Evolutionary conservation across 2,329 filamentous ascomycete genomes (phyloP).

Genomic region (Alternaria atra): DNA sequence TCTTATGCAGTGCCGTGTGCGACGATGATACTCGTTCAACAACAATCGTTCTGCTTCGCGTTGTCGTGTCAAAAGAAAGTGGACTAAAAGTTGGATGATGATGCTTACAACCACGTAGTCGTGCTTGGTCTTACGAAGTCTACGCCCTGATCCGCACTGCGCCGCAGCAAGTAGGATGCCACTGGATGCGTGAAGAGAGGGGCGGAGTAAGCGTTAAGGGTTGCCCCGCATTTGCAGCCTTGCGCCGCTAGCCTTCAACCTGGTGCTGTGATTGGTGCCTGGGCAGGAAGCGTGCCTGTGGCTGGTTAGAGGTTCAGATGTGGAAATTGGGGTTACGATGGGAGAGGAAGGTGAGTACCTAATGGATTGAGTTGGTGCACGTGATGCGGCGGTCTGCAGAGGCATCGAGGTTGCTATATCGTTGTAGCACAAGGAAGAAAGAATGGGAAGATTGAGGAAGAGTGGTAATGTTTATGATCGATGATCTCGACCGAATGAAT

Average conservation of each 20-base stretch:
- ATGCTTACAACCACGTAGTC: conserved; percentile 2
- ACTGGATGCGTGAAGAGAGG: not conserved
- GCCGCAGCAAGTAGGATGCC: conserved; percentile 1
- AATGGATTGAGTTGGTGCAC: not conserved
- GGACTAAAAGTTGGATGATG: not conserved
- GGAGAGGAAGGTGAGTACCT: conserved; percentile 4
- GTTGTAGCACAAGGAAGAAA: no score
- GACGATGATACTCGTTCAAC: not conserved
- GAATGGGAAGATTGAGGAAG: not conserved
- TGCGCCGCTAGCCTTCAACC: not conserved
- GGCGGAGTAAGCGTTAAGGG: not conserved
- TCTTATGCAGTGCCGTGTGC: not conserved
- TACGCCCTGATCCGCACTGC: conserved; percentile 2
- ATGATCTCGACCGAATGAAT: not conserved
- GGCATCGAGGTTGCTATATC: not conserved
- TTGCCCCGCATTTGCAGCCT: conserved; percentile 4
- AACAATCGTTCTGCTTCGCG: not conserved
- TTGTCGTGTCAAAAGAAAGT: not conserved
- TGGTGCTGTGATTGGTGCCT: conserved; percentile 1
- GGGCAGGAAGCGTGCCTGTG: conserved; percentile 5
- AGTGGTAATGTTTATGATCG: not conserved
- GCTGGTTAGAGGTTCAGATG: not conserved
- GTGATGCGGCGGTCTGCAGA: not conserved
- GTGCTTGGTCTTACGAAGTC: not conserved
- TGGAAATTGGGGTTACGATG: not conserved